phyloP scores from a whole-genome alignment of 1,284 basidiomycete genomes.

The Sanghuangporus baumii region DNA sequence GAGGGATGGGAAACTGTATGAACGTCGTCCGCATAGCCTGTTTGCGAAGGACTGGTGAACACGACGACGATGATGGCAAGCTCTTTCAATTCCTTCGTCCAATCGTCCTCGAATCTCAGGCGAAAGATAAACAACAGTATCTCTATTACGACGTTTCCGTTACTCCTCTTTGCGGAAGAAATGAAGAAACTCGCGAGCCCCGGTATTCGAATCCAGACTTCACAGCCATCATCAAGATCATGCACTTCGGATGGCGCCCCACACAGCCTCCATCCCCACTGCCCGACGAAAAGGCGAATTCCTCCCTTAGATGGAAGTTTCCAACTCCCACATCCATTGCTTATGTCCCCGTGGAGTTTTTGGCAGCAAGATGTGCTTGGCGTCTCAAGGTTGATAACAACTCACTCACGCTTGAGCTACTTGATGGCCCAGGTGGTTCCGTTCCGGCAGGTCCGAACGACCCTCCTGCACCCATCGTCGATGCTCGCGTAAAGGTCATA shows the following conservation, averaged over 20 bases:
- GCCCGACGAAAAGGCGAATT: neutral
- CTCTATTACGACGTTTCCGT: slow-evolving; percentile 12
- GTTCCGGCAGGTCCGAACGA: neutral
- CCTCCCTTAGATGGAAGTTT: neutral
- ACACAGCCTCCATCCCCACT: neutral
- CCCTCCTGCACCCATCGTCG: neutral
- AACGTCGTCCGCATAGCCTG: slow-evolving; percentile 12
- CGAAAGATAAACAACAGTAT: neutral
- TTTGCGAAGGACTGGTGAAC: slow-evolving; percentile 9
- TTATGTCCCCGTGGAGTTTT: slow-evolving; percentile 7
- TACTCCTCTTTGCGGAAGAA: neutral
- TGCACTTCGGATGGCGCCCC: neutral
- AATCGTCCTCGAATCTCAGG: neutral
- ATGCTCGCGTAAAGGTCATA: slow-evolving; percentile 11
- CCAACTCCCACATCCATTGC: neutral
- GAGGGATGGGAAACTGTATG: slow-evolving; percentile 2
- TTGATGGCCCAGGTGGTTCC: slow-evolving; percentile 11
- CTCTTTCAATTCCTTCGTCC: slow-evolving; percentile 12
- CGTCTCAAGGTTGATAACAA: slow-evolving; percentile 13
- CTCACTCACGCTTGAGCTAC: slow-evolving; percentile 6
- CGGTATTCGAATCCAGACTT: neutral
- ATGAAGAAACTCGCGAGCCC: neutral
- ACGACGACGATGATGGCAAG: slow-evolving; percentile 4
- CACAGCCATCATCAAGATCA: slow-evolving; percentile 3
- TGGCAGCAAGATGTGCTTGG: slow-evolving; percentile 9